Evolutionary conservation across 768 basidiomycete species (phyloP).

Genomic region (Lepiota venenata): DNA sequence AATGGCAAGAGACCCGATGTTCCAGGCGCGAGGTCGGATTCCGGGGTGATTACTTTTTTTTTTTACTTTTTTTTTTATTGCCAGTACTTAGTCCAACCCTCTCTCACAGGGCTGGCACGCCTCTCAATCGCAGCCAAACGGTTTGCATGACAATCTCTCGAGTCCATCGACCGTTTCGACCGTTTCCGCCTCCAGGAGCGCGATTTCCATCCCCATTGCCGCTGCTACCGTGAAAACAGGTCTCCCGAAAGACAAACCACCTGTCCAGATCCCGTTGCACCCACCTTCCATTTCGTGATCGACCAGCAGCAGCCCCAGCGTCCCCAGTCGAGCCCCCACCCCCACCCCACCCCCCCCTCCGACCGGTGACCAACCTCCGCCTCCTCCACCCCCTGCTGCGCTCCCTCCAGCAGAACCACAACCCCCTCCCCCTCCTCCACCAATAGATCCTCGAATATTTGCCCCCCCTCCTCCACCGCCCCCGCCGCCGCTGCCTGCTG

Average conservation of each 20-base stretch:
- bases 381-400: slow-evolving; percentile 26
- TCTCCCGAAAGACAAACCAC: slow-evolving; percentile 22
- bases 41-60: slow-evolving; percentile 22
- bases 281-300: slow-evolving; percentile 17
- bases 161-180: slow-evolving; percentile 13
- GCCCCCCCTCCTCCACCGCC: slow-evolving; percentile 21
- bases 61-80: slow-evolving; percentile 18
- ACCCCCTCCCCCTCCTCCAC: slow-evolving; percentile 23
- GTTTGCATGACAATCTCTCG: slow-evolving; percentile 22
- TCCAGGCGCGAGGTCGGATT: slow-evolving; percentile 11
- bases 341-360: no score
- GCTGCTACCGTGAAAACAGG: slow-evolving; percentile 9
- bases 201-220: slow-evolving; percentile 25
- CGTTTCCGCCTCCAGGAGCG: slow-evolving; percentile 14
- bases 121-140: slow-evolving; percentile 25
- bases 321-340: slow-evolving; percentile 22
- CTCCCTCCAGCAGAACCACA: slow-evolving; percentile 27
- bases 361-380: slow-evolving; percentile 23
- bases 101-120: slow-evolving; percentile 25
- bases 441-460: slow-evolving; percentile 17
- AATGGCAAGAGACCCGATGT: slow-evolving; percentile 34
- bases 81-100: slow-evolving; percentile 17
- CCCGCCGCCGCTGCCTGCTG: slow-evolving; percentile 23
- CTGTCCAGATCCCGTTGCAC: slow-evolving; percentile 26
- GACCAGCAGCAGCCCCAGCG: slow-evolving; percentile 18